Conservation (phyloP, 371 early-diverging fungal genomes). For the Phascolomyces articulosus region DNA sequence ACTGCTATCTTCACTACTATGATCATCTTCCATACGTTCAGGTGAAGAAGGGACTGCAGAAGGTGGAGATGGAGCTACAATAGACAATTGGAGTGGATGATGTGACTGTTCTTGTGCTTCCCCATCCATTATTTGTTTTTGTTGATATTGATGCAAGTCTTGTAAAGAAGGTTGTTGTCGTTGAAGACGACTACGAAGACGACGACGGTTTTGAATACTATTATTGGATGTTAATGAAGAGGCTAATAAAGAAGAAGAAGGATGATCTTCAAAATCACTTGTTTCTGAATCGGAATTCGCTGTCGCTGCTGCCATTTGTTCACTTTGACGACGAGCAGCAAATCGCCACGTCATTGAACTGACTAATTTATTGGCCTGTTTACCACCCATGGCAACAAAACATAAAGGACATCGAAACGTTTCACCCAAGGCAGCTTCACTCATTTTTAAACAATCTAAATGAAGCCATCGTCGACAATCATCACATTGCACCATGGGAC, state of each 20-base stretch:
- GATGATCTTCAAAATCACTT: background rate
- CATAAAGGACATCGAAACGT: constrained; percentile 59
- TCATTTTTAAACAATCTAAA: constrained; percentile 53
- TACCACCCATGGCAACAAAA: constrained; percentile 22
- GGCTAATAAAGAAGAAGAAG: background rate
- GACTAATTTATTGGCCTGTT: constrained; percentile 11
- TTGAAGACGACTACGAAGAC: background rate
- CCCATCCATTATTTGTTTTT: background rate
- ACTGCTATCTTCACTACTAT: background rate
- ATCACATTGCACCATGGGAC: constrained; percentile 64
- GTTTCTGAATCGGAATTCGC: constrained; percentile 1
- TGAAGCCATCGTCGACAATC: constrained; percentile 59
- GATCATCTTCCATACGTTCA: constrained; percentile 1
- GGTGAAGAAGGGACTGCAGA: no score
- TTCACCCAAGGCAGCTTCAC: constrained; percentile 42
- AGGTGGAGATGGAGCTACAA: background rate
- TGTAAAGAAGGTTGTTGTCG: background rate
- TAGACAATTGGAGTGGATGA: background rate
- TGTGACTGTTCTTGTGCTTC: background rate
- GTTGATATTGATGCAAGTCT: no score
- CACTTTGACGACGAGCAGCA: constrained; percentile 37
- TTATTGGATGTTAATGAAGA: background rate
- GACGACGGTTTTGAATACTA: background rate
- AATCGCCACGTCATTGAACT: constrained; percentile 39
- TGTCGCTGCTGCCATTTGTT: constrained; percentile 26